Base-by-base conservation (phyloP, 164 flowering plant species). In the Tinospora cordifolia region DNA sequence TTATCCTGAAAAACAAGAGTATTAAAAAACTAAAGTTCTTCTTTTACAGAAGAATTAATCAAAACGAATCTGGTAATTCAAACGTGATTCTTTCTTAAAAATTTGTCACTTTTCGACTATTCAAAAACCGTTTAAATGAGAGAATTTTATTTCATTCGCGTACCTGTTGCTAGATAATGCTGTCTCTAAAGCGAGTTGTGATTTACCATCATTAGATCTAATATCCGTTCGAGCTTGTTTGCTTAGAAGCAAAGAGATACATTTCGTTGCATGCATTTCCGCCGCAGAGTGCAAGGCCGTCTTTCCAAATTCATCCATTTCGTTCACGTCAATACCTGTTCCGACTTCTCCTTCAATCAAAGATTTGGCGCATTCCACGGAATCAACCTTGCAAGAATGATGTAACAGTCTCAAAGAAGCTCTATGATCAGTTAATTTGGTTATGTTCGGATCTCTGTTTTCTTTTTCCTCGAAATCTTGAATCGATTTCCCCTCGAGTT, bases 241-340 rank as follows among this genome's bases (percentile, higher is more conserved):
- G 19, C 76, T 64, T 5, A 87, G 46, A 17, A 87, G 75, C 62
- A 85, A 49, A 65, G 79, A 83, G 19, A 82, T 78, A 69, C 90
- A 87, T 46, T 75, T 76, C 24, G 62, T 38, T 4, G 88, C 69
- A 69, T 82, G 80, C 54, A 71, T 74, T 62, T 76, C 76, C 9
- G 88, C 90, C n/a, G 90, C 90, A 54, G 70, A 72, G 68, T 87
- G 90, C 67, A 85, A 74, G 2, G 86, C 74, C 25, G 86, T 62
- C 67, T 67, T 25, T 6, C 86, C 85, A 7, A 64, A 4, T 0
- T 38, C 78, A 64, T 81, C 84, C 39, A 75, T 49, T 63, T 81
- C 81, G 74, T 84, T 81, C 6, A 83, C 69, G 21, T 62, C 13
- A 4, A 83, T 78, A 21, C 75, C 76, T 14, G 22, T 21, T 17